Evolutionary conservation across 2,329 filamentous ascomycete genomes (phyloP), one percentile per base, ranked within the genome.

Genomic region (Chrysosporium queenslandicum): DNA sequence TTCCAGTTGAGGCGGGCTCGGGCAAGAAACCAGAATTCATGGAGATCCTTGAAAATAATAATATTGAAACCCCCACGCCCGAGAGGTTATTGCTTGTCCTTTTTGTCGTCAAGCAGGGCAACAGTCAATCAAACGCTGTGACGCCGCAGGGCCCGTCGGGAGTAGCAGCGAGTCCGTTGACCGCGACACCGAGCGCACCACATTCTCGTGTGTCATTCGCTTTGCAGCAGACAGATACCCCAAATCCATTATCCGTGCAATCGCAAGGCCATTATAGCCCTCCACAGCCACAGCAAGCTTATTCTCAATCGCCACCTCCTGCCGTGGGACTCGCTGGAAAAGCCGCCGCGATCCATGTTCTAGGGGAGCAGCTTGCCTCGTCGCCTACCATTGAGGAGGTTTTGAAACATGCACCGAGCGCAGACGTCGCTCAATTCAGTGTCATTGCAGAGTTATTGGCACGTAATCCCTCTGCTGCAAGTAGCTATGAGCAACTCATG

Each of bases 1-100:
- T 96, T 8, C 91, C 92, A 0, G 80, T 97, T 3, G 80, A 88
- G 29, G 77, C 82, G 4, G 88, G 87, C 23, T 76, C 80, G 23
- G 72, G 70, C 30, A 71, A 72, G 46, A 79, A 91, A 40, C 91
- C 92, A 0, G 86, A 90, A 56, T 95, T 96, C 61, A 81, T 96
- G 67, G 80, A 88, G 55, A 86, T 94, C 62, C 77, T 97, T n/a
- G 83, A 87, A 57, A 85, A 91, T 60, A 90, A 90, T 65, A 80
- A 80, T 27, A 79, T 96, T 29, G 86, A 90, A 41, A 77, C 80
- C 54, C 78, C 79, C 1, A 78, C 86, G 14, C 75, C 81, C 0
- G 85, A 94, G 58, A 82, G 87, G 1, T 81, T 92, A 71, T 73
- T 98, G 32, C 74, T 97, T 7, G 80, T 90, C 20, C 86, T 91